Conservation (phyloP, 2,329 filamentous ascomycete species). For the Sarocladium kiliense region DNA sequence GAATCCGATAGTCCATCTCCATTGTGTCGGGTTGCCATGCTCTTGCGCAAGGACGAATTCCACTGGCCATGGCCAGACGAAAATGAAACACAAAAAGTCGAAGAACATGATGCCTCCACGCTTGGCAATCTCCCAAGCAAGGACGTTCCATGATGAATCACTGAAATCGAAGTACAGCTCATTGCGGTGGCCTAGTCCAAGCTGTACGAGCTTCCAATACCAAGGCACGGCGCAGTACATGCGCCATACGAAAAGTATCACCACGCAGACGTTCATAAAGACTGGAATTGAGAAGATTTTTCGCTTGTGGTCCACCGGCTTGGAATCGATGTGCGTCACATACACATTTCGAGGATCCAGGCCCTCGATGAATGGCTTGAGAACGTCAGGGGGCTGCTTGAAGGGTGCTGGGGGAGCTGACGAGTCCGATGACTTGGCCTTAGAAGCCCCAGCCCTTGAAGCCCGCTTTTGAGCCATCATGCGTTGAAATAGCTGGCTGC, state of each 20-base stretch:
- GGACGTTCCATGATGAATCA: constrained; percentile 49
- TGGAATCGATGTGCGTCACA: constrained; percentile 75
- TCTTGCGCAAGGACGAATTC: constrained; percentile 61
- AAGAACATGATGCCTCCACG: constrained; percentile 64
- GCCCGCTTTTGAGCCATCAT: constrained; percentile 24
- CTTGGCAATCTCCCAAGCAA: constrained; percentile 50
- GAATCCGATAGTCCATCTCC: constrained; percentile 74
- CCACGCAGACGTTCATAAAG: constrained; percentile 67
- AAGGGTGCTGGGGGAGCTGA: constrained; percentile 60
- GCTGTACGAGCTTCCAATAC: constrained; percentile 64
- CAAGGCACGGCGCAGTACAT: constrained; percentile 63
- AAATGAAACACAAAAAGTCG: constrained; percentile 65
- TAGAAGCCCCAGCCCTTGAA: constrained; percentile 24
- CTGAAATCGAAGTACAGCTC: constrained; percentile 59
- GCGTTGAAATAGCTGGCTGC: constrained; percentile 10
- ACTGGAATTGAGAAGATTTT: constrained; percentile 79
- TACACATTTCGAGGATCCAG: constrained; percentile 71
- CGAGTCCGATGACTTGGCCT: constrained; percentile 21
- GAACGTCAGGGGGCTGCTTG: constrained; percentile 54
- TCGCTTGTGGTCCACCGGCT: constrained; percentile 66
- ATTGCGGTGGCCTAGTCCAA: constrained; percentile 61
- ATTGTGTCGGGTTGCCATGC: constrained; percentile 59
- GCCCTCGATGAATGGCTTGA: constrained; percentile 60
- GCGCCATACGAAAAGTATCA: constrained; percentile 60
- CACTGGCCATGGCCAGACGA: constrained; percentile 69